These are phyloP conservation scores for Cladophialophora psammophila DNA, from an alignment of 2,329 filamentous ascomycete genomes.

Conservation along the genomic window DNA sequence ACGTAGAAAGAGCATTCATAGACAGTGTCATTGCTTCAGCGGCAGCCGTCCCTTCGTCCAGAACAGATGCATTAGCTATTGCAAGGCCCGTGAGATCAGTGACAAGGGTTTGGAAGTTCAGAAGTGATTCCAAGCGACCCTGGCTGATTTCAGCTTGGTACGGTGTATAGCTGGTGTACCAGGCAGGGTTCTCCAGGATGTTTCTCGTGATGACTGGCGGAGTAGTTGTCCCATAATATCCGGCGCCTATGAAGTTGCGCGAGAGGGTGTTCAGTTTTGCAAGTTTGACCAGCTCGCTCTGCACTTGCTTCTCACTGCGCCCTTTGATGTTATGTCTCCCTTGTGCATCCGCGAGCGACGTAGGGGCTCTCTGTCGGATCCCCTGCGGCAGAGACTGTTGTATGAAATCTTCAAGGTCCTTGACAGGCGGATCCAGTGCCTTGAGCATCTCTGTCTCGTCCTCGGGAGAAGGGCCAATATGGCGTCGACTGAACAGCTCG, in stretches of 20 bases:
- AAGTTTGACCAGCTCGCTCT: slow-evolving; percentile 41
- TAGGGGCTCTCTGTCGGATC: slow-evolving; percentile 71
- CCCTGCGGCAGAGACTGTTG: slow-evolving; percentile 81
- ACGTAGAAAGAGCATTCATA: slow-evolving; percentile 73
- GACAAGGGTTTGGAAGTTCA: slow-evolving; percentile 96
- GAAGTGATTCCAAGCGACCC: slow-evolving; percentile 85
- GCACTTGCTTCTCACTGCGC: slow-evolving; percentile 56
- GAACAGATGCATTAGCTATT: slow-evolving; percentile 87
- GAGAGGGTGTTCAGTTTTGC: slow-evolving; percentile 65
- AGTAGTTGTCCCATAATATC: slow-evolving; percentile 86
- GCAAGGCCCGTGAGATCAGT: slow-evolving; percentile 85
- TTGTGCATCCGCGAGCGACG: slow-evolving; percentile 47
- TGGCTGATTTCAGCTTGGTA: slow-evolving; percentile 98
- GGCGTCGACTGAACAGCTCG: slow-evolving; percentile 62
- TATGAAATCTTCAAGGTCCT: slow-evolving; percentile 81
- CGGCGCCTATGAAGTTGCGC: slow-evolving; percentile 77
- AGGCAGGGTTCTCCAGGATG: slow-evolving; percentile 88
- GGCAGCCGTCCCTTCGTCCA: slow-evolving; percentile 91
- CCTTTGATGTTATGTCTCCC: slow-evolving; percentile 51
- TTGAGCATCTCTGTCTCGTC: slow-evolving; percentile 88
- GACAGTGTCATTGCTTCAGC: slow-evolving; percentile 97
- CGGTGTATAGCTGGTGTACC: slow-evolving; percentile 98
- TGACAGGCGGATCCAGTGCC: slow-evolving; percentile 74
- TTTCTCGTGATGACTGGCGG: slow-evolving; percentile 93
- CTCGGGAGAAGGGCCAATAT: slow-evolving; percentile 95